Evolutionary conservation across 371 early-diverging fungal species (phyloP).

Genomic region (Globomyces sp.): DNA sequence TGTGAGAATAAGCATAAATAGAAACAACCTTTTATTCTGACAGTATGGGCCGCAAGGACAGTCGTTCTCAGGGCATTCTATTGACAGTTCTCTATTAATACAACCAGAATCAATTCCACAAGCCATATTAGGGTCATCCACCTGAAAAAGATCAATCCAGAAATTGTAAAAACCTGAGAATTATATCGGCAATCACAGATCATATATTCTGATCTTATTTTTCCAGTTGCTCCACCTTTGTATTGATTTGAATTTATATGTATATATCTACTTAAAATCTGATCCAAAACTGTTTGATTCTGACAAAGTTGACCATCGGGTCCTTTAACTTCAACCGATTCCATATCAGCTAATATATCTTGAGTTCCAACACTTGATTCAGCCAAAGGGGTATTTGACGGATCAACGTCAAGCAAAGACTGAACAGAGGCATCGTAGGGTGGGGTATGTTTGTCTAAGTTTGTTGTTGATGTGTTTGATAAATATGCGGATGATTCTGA

Average conservation of each 20-base stretch:
- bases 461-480: too few relatives aligned
- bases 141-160: background rate
- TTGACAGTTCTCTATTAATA: slow-evolving; percentile 88
- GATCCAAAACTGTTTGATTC: slow-evolving; percentile 6
- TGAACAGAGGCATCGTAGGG: too few relatives aligned
- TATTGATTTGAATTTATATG: slow-evolving; percentile 68
- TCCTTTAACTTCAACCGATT: slow-evolving; percentile 3
- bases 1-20: slow-evolving; percentile 36
- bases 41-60: slow-evolving; percentile 90
- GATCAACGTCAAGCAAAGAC: too few relatives aligned
- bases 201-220: slow-evolving; percentile 71
- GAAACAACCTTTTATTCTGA: slow-evolving; percentile 52
- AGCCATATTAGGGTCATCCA: slow-evolving; percentile 47
- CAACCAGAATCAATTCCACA: slow-evolving; percentile 87
- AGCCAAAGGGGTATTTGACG: too few relatives aligned
- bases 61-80: slow-evolving; percentile 86
- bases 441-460: too few relatives aligned
- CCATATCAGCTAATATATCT: too few relatives aligned
- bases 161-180: background rate
- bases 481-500: too few relatives aligned
- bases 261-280: slow-evolving; percentile 24
- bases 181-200: slow-evolving; percentile 80
- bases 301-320: slow-evolving; percentile 13
- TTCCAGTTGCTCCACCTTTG: slow-evolving; percentile 66
- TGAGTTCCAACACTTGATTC: too few relatives aligned